Evolutionary conservation across 2,329 filamentous ascomycete genomes (phyloP).

Genomic region (Paraphoma sp.): DNA sequence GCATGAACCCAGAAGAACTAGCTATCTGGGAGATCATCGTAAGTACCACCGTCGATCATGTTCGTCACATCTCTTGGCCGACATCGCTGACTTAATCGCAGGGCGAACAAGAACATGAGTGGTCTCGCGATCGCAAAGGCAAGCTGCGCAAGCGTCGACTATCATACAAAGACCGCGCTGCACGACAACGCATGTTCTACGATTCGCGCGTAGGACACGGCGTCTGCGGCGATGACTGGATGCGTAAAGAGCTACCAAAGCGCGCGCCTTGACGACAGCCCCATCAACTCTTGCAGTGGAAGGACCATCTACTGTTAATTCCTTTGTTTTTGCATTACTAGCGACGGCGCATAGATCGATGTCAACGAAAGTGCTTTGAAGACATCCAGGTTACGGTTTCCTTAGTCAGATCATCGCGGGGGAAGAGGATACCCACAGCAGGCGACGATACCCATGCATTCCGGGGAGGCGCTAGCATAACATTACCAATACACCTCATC

Average conservation of each 20-base stretch:
- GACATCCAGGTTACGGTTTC: conserved; percentile 9
- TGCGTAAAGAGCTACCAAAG: conserved; percentile 23
- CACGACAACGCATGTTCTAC: conserved; percentile 23
- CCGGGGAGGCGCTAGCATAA: neutral
- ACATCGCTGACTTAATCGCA: conserved; percentile 7
- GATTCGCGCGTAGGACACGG: conserved; percentile 24
- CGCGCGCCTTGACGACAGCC: conserved; percentile 5
- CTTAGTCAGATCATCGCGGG: conserved; percentile 7
- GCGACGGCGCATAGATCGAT: neutral
- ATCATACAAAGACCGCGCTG: conserved; percentile 12
- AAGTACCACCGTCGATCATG: neutral
- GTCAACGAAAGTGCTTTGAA: conserved; percentile 11
- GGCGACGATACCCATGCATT: neutral
- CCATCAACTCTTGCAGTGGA: neutral
- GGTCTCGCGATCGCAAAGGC: conserved; percentile 14
- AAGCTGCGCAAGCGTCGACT: conserved; percentile 22
- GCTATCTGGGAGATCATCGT: conserved; percentile 25
- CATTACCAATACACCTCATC: conserved; percentile 1
- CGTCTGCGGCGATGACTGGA: conserved; percentile 31
- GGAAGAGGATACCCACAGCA: neutral
- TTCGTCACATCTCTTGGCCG: neutral
- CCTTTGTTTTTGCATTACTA: conserved; percentile 5
- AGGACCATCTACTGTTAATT: neutral
- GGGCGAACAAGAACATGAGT: conserved; percentile 25
- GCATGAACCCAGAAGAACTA: conserved; percentile 30